Base-by-base conservation (phyloP, 805 yeast species). In the Spathaspora passalidarum region DNA sequence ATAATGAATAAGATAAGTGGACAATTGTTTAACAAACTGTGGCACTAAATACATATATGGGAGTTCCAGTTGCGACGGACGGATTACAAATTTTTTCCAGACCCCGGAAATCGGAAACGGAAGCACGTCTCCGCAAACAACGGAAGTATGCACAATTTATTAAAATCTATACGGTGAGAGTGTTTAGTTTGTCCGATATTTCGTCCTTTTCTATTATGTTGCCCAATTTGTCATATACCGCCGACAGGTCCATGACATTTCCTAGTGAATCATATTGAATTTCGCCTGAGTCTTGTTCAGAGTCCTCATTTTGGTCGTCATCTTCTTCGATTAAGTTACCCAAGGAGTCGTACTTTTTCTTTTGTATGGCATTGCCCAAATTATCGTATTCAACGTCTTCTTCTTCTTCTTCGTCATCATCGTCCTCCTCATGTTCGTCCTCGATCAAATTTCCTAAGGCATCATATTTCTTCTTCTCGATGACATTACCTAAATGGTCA, bases 141-240 rank as follows among this genome's bases (percentile, higher is more conserved):
- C 25, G 25, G 25, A 22, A 22, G 9, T n/a, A n/a, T 22, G 3
- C 17, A 32, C 16, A 32, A 13, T n/a, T 14, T 25, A 25, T 25
- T 11, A 32, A 34, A 7, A 16, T 2, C 25, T 36, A 36, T 36
- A 36, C 13, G 13, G 18, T 36, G 19, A 36, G 14, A n/a, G 13
- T 21, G 16, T 20, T 36, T 10, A 36, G n/a, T 23, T 22, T 39
- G 25, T 26, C 17, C 10, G 32, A 11, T 22, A 25, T n/a, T 13
- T 21, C 18, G 4, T 23, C 40, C 6, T 38, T 21, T 25, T 23
- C 18, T 23, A 60, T 55, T 16, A 52, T 44, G 42, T 62, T 61
- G 10, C 66, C 66, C 38, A 62, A 49, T 25, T 46, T 55, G 42
- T 62, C 62, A 41, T 57, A 59, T 26, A 45, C 42, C 2, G 44